Conservation (phyloP, 176 grass and related monocot species). For the Phyllostachys edulis region DNA sequence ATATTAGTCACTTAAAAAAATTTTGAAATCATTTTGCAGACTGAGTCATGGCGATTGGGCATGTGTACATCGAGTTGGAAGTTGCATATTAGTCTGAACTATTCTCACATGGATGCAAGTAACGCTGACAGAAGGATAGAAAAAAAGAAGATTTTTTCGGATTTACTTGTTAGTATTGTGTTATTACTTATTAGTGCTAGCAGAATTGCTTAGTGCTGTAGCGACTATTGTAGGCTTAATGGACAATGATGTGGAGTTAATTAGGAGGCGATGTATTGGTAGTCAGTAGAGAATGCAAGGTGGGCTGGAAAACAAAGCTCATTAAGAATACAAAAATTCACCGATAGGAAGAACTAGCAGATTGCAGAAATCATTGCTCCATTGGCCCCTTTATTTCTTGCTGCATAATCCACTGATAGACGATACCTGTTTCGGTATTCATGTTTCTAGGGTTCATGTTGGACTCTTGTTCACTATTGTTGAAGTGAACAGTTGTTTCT, state of each 20-base stretch:
- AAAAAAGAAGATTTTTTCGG: too few relatives aligned
- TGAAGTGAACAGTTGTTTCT: constrained; percentile 19
- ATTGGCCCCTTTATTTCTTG: neutral
- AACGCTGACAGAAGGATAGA: too few relatives aligned
- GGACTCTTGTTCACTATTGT: neutral
- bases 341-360: neutral
- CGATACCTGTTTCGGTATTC: neutral
- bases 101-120: too few relatives aligned
- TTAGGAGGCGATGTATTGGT: neutral
- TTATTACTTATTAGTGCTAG: neutral
- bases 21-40: too few relatives aligned
- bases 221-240: neutral
- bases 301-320: neutral
- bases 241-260: neutral
- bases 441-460: neutral
- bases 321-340: neutral
- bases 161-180: neutral
- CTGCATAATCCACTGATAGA: neutral
- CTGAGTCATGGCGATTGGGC: too few relatives aligned
- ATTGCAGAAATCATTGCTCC: neutral
- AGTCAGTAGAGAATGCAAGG: neutral
- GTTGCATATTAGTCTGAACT: too few relatives aligned
- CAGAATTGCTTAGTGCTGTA: neutral
- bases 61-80: too few relatives aligned
- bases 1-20: too few relatives aligned